Percentiles rank a stretch among this genome's conserved stretches.
phyloP scores from a whole-genome alignment of 257 asterid genomes.

The Solanum etuberosum region DNA sequence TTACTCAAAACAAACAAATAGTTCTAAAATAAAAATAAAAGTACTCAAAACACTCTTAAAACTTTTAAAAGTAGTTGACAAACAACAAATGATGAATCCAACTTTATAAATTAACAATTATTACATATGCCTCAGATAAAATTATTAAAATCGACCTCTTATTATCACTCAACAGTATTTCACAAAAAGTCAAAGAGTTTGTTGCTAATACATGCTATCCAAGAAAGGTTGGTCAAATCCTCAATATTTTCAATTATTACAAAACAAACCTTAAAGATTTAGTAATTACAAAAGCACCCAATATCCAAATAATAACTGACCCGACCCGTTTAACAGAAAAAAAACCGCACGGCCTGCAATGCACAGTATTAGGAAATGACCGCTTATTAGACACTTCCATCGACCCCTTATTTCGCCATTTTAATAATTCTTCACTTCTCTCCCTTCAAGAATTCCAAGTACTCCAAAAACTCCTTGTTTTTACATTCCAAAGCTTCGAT shows the following conservation, averaged over 20 bases:
- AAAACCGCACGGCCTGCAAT: neutral
- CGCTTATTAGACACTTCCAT: neutral
- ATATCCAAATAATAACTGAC: neutral
- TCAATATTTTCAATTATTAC: neutral
- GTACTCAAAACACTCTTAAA: neutral
- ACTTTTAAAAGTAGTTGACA: neutral
- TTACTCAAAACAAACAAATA: neutral
- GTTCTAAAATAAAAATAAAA: neutral
- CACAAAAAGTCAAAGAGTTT: too few relatives aligned
- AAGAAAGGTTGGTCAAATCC: neutral
- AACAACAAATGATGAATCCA: neutral
- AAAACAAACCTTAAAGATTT: neutral
- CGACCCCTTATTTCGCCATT: neutral
- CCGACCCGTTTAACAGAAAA: neutral
- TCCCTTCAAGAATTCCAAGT: neutral
- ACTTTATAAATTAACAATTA: neutral
- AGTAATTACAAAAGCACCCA: neutral
- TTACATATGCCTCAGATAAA: neutral
- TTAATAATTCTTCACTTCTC: neutral
- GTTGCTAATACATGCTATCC: neutral
- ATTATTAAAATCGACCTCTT: neutral
- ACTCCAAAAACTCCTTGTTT: neutral
- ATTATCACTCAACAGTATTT: too few relatives aligned
- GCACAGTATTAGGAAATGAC: neutral
- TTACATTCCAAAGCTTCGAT: neutral